Percentiles rank a stretch among this genome's conserved stretches.
Conservation (phyloP, 2,329 filamentous ascomycete genomes). For the Nigrospora osmanthi region DNA sequence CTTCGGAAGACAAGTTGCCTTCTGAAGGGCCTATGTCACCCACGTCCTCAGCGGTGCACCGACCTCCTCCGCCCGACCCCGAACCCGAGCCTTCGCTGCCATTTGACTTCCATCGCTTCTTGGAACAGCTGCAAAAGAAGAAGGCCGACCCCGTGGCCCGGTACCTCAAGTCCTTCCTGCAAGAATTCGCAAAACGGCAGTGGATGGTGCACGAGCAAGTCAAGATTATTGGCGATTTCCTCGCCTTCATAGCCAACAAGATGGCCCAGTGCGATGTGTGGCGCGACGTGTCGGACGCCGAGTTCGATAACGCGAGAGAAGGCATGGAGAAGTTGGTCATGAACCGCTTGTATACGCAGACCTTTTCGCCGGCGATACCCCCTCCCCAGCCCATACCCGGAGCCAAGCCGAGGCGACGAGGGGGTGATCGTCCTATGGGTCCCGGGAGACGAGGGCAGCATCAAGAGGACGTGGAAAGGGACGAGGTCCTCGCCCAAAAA, state of each 20-base stretch:
- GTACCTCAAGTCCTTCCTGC: constrained; percentile 88
- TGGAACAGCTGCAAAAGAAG: constrained; percentile 91
- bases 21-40: constrained; percentile 36
- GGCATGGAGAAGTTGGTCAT: constrained; percentile 99
- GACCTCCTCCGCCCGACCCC: constrained; percentile 63
- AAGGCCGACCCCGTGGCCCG: constrained; percentile 97
- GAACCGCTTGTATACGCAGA: constrained; percentile 93
- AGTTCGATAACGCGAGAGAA: constrained; percentile 96
- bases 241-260: constrained; percentile 95
- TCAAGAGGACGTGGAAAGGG: constrained; percentile 94
- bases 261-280: constrained; percentile 97
- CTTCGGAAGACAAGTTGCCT: constrained; percentile 30
- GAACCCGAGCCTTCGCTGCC: constrained; percentile 77
- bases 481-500: constrained; percentile 93
- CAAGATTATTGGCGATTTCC: constrained; percentile 95
- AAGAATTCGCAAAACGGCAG: constrained; percentile 92
- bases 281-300: constrained; percentile 89
- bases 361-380: constrained; percentile 89
- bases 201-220: constrained; percentile 99
- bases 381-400: constrained; percentile 67
- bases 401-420: constrained; percentile 60
- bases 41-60: constrained; percentile 39
- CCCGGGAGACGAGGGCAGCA: constrained; percentile 90
- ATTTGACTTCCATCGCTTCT: constrained; percentile 95
- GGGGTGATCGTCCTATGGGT: constrained; percentile 60